These are phyloP conservation scores for Heracleum sosnowskyi DNA, from an alignment of 129 eudicot genomes.

Conservation along the genomic window DNA sequence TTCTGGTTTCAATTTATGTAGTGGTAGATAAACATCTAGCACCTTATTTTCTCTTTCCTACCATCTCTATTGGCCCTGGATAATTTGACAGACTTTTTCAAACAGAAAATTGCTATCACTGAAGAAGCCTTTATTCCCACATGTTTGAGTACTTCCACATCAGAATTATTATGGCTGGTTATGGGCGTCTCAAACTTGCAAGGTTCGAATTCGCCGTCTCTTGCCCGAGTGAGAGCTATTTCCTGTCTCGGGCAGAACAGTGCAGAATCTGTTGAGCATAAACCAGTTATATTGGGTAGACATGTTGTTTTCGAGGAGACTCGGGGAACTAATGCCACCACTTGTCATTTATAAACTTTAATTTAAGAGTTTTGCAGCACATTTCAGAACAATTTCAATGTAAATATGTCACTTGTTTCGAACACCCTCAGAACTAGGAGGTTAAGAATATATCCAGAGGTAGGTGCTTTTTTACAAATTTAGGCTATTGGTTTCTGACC, in stretches of 20 bases:
- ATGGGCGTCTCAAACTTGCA: slow-evolving; percentile 77
- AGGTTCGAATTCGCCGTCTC: slow-evolving; percentile 28
- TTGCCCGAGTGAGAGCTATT: slow-evolving; percentile 59
- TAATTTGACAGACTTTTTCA: neutral
- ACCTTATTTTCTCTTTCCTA: neutral
- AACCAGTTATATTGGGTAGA: slow-evolving; percentile 34
- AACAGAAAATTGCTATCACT: slow-evolving; percentile 49
- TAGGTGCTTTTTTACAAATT: too few species aligned
- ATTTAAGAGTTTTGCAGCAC: neutral
- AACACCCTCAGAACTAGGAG: too few species aligned
- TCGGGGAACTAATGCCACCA: neutral
- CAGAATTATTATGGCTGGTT: slow-evolving; percentile 67
- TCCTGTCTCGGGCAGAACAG: slow-evolving; percentile 29
- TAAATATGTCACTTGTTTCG: neutral
- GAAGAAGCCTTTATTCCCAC: slow-evolving; percentile 86
- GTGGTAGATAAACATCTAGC: neutral
- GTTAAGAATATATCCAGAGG: too few species aligned
- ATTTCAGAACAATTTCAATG: neutral
- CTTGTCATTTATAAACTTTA: neutral
- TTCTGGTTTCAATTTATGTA: neutral
- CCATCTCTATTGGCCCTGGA: neutral
- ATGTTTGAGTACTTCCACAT: slow-evolving; percentile 40
- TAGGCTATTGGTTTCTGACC: too few species aligned
- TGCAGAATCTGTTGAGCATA: slow-evolving; percentile 23
- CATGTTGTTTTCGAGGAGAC: too few species aligned